Percentiles rank a stretch among this genome's conserved stretches.
Evolutionary conservation across 345 rosid genomes (phyloP).

Genomic region (Bruguiera parviflora): DNA sequence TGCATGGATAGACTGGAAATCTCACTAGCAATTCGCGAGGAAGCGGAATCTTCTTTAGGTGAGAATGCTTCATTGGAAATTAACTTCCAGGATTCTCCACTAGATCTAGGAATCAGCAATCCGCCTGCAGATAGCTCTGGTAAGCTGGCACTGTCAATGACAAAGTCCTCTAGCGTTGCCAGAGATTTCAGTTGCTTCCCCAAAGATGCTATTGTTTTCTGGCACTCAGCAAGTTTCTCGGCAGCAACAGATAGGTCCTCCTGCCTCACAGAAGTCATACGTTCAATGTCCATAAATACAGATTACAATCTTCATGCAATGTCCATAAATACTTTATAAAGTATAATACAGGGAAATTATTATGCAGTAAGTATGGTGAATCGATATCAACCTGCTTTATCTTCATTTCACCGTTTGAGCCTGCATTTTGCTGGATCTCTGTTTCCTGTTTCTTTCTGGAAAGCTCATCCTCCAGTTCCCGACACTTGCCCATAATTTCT

Average conservation of each 20-base stretch:
- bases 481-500: slow-evolving; percentile 50
- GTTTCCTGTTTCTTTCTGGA: slow-evolving; percentile 42
- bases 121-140: slow-evolving; percentile 36
- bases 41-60: slow-evolving; percentile 37
- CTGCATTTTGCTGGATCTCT: slow-evolving; percentile 40
- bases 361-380: not conserved
- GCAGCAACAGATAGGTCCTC: slow-evolving; percentile 80
- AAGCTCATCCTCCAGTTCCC: slow-evolving; percentile 66
- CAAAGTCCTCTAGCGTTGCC: slow-evolving; percentile 91
- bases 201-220: slow-evolving; percentile 84
- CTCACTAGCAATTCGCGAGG: slow-evolving; percentile 29
- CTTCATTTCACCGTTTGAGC: slow-evolving; percentile 47
- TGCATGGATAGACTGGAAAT: slow-evolving; percentile 18
- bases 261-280: slow-evolving; percentile 34
- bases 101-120: slow-evolving; percentile 26
- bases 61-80: slow-evolving; percentile 46
- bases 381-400: slow-evolving; percentile 64
- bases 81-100: slow-evolving; percentile 55
- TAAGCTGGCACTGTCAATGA: slow-evolving; percentile 63
- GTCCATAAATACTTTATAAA: no score
- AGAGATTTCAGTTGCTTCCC: slow-evolving; percentile 85
- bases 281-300: not conserved
- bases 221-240: slow-evolving; percentile 86
- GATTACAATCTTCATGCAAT: no score
- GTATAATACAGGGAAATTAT: no score